Evolutionary conservation across 176 grass and related monocot genomes (phyloP), one percentile per base, ranked within the genome.

Genomic region (Elaeis guineensis): DNA sequence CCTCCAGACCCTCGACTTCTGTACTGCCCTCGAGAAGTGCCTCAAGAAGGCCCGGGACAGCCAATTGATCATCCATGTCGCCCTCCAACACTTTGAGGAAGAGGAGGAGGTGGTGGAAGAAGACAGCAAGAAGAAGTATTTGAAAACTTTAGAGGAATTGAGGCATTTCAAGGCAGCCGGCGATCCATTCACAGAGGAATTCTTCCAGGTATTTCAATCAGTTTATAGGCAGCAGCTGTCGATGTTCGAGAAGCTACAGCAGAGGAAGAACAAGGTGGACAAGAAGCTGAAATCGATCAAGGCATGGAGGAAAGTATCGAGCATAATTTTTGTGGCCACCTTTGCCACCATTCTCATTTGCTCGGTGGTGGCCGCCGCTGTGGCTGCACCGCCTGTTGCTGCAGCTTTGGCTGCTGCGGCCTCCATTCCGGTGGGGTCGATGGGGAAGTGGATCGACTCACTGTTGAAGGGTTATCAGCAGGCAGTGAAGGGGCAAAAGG

Each of bases 1-100:
- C 60, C 60, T 62, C 29, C 60, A 62, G 25, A 62, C 60, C n/a
- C 30, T 62, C 18, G 60, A 62, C n/a, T 62, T 62, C 60, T 62
- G 60, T 17, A 44, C 30, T 12, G 24, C 60, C 60, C 60, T 62
- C 8, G 60, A 62, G 30, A 62, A 49, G 60, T 62, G 60, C 60
- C 60, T 62, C 60, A 49, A 35, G 17, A 49, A 62, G 20, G 60
- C 60, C 18, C 60, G 60, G 8, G 60, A 62, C 29, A 44, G 17
- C 30, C 60, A 62, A 17, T 12, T 62, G 18, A 49, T 62, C 60
- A 49, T 62, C 30, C 60, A 49, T n/a, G 60, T 62, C 32, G 60
- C 60, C 8, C 60, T 62, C 30, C 60, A 62, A 8, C 60, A 28
- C 60, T 62, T 62, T 28, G 60, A 29, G 18, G 60, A 62, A 19